Base-by-base conservation (phyloP, 1,284 basidiomycete species). In the Thelephora terrestris region DNA sequence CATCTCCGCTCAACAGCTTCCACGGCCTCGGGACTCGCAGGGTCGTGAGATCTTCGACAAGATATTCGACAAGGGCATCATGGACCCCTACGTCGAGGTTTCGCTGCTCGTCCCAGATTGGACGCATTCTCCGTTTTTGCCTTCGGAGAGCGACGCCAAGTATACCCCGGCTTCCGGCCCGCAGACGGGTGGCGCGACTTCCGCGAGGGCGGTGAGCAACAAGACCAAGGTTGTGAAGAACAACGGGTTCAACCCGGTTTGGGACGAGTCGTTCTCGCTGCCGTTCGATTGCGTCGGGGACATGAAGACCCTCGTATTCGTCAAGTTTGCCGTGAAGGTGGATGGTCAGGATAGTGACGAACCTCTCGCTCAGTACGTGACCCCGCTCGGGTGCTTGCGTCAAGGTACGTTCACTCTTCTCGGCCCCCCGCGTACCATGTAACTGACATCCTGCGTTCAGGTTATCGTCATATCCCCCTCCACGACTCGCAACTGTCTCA, bases 1-100 rank as follows among this genome's bases (percentile, higher is more conserved):
- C 57, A 85, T 99, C 52, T 97, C 94, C 3, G 95, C 90, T 1
- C 94, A 98, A 64, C 91, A 95, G 59, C 77, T 98, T 0, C 94
- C 93, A 0, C 73, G 82, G 0, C 79, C 80, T 2, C 81, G 81
- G 49, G 80, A 88, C 61, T 70, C 77, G 1, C 68, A 63, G 21
- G 83, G 82, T 0, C 74, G 74, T 24, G 83, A 86, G 56, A 70
- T 79, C 44, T 61, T 74, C 43, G 29, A 32, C 53, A 79, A n/a
- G n/a, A n/a, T n/a, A n/a, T n/a, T n/a, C n/a, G 78, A 81, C 53
- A 79, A 76, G 52, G 68, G 71, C 23, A 68, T 76, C 46, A 66
- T 86, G 20, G 84, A 89, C 59, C 87, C 90, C 0, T 86, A 75
- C 56, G 81, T 92, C 48, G 85, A 92, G 59, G 81, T 91, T 14